Evolutionary conservation across 192 early-diverging fungal genomes (phyloP), one percentile per base, ranked within the genome.

Genomic region (Chytriomyces sp.): DNA sequence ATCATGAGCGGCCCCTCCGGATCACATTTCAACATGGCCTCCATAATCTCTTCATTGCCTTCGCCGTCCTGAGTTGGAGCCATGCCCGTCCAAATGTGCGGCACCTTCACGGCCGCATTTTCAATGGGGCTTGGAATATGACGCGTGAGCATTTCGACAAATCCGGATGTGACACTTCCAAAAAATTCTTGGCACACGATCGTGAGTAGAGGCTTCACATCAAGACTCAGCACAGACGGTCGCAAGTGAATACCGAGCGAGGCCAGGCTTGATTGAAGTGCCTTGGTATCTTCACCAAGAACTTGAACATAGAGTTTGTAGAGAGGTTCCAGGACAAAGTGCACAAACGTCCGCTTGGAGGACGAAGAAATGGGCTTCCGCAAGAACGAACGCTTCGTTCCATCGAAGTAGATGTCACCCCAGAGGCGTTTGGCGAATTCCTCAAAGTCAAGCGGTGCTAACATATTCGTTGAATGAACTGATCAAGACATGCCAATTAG

Each of bases 351-450:
- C 17, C 98, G 90, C 30, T 56, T 73, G 39, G 66, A 74, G 40
- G 78, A 73, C 4, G 83, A 82, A 38, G 84, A 80, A 14, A 83
- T 44, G 26, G 91, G 79, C 77, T 89, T 91, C 36, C 92, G 90
- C 41, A 88, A 82, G 77, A 99, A 99, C 3, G 87, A 89, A 30
- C 93, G 85, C 14, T 85, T 89, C n/a, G 87, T 83, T 0, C 86
- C 70, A 74, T 96, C 88, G 78, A 91, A 96, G 81, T 90, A 96
- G 34, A 99, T 87, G 76, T 99, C 95, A 37, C 98, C 98, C 98
- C 98, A 99, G 19, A 99, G 82, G 12, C 96, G 93, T 79, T 89
- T 85, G 2, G 94, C 92, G 67, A 99, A 93, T 19, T 91, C 92
- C 25, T 90, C 84, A 10, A 89, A 77, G 72, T 93, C 89, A 56